Conservation (phyloP, 2,329 filamentous ascomycete genomes). For the Botrytis cinerea region DNA sequence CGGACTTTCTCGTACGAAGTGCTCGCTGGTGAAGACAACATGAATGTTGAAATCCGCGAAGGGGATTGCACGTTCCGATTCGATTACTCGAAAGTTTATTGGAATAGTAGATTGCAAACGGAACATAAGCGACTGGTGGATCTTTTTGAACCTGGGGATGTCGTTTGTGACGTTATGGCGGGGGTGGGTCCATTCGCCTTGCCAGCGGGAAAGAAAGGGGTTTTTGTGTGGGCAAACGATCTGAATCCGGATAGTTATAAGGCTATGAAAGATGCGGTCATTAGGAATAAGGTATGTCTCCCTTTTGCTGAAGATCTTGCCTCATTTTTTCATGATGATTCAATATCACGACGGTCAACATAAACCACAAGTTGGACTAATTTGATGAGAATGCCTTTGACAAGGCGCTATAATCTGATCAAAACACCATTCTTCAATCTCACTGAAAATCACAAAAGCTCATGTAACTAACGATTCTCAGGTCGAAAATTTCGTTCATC, state of each 20-base stretch:
- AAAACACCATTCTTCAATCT: not conserved
- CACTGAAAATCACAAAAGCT: slow-evolving; percentile 16
- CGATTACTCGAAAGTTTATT: slow-evolving; percentile 96
- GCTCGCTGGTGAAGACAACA: slow-evolving; percentile 75
- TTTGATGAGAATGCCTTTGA: slow-evolving; percentile 31
- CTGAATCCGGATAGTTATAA: slow-evolving; percentile 87
- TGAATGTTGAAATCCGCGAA: slow-evolving; percentile 82
- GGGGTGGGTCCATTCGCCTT: slow-evolving; percentile 94
- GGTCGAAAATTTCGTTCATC: slow-evolving; percentile 68
- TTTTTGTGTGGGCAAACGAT: slow-evolving; percentile 96
- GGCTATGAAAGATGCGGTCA: slow-evolving; percentile 69
- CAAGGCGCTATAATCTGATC: slow-evolving; percentile 31
- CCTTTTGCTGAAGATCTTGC: not conserved
- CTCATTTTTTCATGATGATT: slow-evolving; percentile 27
- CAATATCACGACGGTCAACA: slow-evolving; percentile 35
- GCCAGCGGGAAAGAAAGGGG: slow-evolving; percentile 83
- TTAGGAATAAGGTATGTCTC: slow-evolving; percentile 71
- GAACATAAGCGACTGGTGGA: slow-evolving; percentile 82
- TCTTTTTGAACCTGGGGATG: slow-evolving; percentile 79
- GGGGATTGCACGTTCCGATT: slow-evolving; percentile 86
- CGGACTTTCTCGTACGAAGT: slow-evolving; percentile 93
- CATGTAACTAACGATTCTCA: slow-evolving; percentile 35
- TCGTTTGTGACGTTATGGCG: slow-evolving; percentile 95
- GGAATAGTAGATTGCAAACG: slow-evolving; percentile 88
- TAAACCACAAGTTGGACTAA: slow-evolving; percentile 27